Percentiles rank a stretch among this genome's conserved stretches.
phyloP scores from a whole-genome alignment of 2,329 filamentous ascomycete species.

The Xylaria sp. region DNA sequence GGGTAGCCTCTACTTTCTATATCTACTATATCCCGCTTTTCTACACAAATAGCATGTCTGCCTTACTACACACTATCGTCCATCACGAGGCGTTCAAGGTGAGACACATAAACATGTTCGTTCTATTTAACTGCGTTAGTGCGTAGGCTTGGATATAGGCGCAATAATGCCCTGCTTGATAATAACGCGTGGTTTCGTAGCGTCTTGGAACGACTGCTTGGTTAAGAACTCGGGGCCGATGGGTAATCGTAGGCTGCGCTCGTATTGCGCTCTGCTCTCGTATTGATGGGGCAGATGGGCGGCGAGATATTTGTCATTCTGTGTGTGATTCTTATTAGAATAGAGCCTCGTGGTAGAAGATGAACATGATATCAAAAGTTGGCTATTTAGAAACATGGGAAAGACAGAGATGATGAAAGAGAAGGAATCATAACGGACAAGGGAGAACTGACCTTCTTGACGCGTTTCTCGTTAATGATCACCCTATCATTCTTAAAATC shows the following conservation, averaged over 20 bases:
- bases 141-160: constrained; percentile 81
- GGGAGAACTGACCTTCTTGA: constrained; percentile 78
- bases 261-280: constrained; percentile 88
- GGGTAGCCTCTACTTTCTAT: neutral
- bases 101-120: too few relatives aligned
- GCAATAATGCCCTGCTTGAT: constrained; percentile 91
- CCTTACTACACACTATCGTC: too few relatives aligned
- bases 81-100: too few relatives aligned
- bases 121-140: constrained; percentile 32
- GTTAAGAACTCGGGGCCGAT: constrained; percentile 95
- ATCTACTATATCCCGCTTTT: neutral
- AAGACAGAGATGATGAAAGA: neutral
- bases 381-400: neutral
- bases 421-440: neutral
- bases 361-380: neutral
- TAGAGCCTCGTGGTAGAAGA: neutral
- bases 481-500: constrained; percentile 85
- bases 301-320: constrained; percentile 90
- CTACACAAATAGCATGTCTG: neutral
- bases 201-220: constrained; percentile 92
- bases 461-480: constrained; percentile 90
- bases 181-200: constrained; percentile 87
- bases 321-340: constrained; percentile 10
- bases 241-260: constrained; percentile 84
- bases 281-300: constrained; percentile 87